Base-by-base conservation (phyloP, 2,329 filamentous ascomycete species). In the Xylaria sp. region DNA sequence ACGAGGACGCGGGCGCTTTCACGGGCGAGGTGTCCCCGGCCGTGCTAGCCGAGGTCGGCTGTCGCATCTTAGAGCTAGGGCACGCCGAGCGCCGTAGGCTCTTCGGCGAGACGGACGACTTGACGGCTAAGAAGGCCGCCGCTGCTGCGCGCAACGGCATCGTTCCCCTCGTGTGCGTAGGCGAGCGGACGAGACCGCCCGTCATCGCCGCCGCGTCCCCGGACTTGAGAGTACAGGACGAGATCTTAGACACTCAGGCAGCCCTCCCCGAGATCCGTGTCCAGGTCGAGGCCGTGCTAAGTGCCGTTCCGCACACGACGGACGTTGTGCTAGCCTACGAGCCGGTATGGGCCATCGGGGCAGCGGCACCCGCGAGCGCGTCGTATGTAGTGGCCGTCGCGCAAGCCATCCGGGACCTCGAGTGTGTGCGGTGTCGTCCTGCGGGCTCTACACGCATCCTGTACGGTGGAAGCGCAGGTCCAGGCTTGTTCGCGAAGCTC, bases 291-390 rank as follows among this genome's bases (percentile, higher is more conserved):
- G 83, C 88, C 1, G 88, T 93, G 2, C 78, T 96, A 60, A 81
- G 82, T 0, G 86, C 84, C 0, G 82, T 95, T 8, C 85, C 89
- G 0, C 82, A 83, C 12, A 84, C 88, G 18, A 87, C 89, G 0
- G 90, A 93, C 57, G 86, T 96, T 5, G 87, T 95, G 6, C 85
- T 97, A 66, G 93, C 93, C 0, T 97, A 97, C 77, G 93, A 97
- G 82, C 93, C 93, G 8, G 92, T 96, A 1, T 97, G 93, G 93
- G 93, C 93, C 0, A 97, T 96, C 79, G 93, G 93, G 0, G 90
- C 92, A 10, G 83, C 86, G 1, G 83, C 90, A 75, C 93, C 93
- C 2, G 93, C 93, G 0, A 86, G 86, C 8, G 87, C 90, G 21
- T 89, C 90, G 69, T 91, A 97, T 77, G 91, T 97, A 0, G 86